Evolutionary conservation across 169 alveolate species (phyloP).

Genomic region (Cryptosporidium xiaoi): DNA sequence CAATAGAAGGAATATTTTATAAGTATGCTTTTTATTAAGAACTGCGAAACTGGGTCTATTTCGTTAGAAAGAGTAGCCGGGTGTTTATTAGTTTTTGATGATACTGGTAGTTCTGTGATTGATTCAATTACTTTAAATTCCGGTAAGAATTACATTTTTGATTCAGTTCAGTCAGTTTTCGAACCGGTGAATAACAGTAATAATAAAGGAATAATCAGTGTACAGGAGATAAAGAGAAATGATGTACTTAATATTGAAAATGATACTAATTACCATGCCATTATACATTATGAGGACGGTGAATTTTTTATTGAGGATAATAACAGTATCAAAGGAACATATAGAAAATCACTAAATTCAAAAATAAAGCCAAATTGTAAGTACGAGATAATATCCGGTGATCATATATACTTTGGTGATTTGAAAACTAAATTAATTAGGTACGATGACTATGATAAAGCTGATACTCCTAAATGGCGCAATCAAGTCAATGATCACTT

Average conservation of each 20-base stretch:
- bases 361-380: constrained; percentile 54
- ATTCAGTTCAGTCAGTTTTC: constrained; percentile 39
- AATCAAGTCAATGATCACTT: not conserved
- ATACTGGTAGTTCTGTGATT: constrained; percentile 8
- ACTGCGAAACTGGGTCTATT: no score
- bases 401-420: constrained; percentile 46
- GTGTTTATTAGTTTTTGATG: constrained; percentile 62
- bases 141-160: constrained; percentile 39
- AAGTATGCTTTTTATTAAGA: no score
- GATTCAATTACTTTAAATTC: constrained; percentile 40
- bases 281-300: constrained; percentile 45
- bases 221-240: not conserved
- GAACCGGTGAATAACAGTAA: not conserved
- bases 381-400: constrained; percentile 47
- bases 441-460: constrained; percentile 29
- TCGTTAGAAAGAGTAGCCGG: constrained; percentile 11
- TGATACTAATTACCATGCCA: constrained; percentile 23
- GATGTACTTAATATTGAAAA: not conserved
- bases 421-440: constrained; percentile 51
- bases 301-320: constrained; percentile 64
- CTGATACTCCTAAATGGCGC: constrained; percentile 59
- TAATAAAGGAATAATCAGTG: not conserved
- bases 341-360: constrained; percentile 6
- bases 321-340: constrained; percentile 38
- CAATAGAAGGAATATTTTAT: no score